These are phyloP conservation scores for Geranium rotundifolium DNA, from an alignment of 345 rosid species.

Conservation along the genomic window DNA sequence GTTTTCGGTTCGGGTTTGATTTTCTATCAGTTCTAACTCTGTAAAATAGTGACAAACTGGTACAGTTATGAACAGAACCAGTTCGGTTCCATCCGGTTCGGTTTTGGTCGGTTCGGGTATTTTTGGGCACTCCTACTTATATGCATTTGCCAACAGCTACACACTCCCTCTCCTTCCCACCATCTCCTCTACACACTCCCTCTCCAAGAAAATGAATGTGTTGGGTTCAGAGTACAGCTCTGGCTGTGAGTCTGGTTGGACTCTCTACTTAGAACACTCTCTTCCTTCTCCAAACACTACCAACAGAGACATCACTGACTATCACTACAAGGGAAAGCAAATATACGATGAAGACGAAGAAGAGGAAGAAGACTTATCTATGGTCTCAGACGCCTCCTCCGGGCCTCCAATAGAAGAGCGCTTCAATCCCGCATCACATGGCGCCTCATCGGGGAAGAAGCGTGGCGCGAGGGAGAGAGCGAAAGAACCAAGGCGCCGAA, in stretches of 20 bases:
- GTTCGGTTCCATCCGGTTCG: too few species aligned
- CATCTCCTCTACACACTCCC: background rate
- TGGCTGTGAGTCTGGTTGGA: conserved; percentile 99
- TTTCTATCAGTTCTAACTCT: too few species aligned
- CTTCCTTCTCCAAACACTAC: conserved; percentile 23
- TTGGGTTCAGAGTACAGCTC: conserved; percentile 53
- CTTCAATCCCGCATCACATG: conserved; percentile 10
- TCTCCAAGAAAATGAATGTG: conserved; percentile 24
- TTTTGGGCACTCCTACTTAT: too few species aligned
- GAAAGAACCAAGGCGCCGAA: conserved; percentile 28
- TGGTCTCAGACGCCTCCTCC: conserved; percentile 99
- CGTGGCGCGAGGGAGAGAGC: conserved; percentile 23
- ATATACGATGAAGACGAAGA: conserved; percentile 13
- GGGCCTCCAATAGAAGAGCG: conserved; percentile 48
- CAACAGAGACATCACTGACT: conserved; percentile 7
- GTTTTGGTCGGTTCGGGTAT: too few species aligned
- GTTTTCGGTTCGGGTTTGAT: too few species aligned
- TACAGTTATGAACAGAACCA: too few species aligned
- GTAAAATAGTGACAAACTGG: too few species aligned
- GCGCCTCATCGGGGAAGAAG: conserved; percentile 6
- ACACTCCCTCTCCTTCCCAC: background rate
- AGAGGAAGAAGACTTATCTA: conserved; percentile 73
- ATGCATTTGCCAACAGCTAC: too few species aligned
- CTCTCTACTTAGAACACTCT: conserved; percentile 78
- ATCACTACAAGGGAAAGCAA: conserved; percentile 1